phyloP scores from a whole-genome alignment of 2,329 filamentous ascomycete genomes.

The Daldinia eschscholtzii region DNA sequence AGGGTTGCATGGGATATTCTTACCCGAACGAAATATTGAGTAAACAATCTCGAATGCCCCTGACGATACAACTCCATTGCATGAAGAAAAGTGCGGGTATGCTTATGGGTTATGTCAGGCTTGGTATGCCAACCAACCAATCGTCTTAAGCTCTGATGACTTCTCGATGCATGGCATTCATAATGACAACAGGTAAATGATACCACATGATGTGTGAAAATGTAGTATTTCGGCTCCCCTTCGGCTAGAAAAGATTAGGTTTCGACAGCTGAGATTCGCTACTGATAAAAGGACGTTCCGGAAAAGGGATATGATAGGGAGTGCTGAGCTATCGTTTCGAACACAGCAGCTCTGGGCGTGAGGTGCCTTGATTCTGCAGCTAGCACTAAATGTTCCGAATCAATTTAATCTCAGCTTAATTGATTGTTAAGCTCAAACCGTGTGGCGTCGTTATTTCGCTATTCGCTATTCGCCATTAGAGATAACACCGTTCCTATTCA shows the following conservation, averaged over 20 bases:
- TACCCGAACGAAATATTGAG: not conserved
- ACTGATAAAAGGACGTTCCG: not conserved
- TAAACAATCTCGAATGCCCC: not conserved
- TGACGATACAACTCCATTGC: not conserved
- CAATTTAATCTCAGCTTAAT: not conserved
- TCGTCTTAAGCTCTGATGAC: not conserved
- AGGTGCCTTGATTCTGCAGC: not conserved
- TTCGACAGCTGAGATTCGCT: not conserved
- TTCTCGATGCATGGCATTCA: slow-evolving; percentile 1
- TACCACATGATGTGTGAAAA: not conserved
- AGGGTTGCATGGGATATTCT: not conserved
- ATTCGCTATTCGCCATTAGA: not conserved
- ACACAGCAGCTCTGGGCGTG: not conserved
- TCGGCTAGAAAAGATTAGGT: not conserved
- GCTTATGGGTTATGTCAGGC: not conserved
- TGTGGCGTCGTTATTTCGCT: not conserved
- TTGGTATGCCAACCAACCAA: not conserved
- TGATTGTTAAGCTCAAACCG: slow-evolving; percentile 1
- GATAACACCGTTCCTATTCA: not conserved
- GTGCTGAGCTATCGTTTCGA: not conserved
- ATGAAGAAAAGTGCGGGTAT: not conserved
- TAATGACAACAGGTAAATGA: not conserved
- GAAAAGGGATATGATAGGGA: not conserved
- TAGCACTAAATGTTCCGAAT: not conserved
- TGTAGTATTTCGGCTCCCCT: slow-evolving; percentile 10